These are phyloP conservation scores for Leccinum truebloodii DNA, from an alignment of 768 basidiomycete genomes.

Conservation along the genomic window DNA sequence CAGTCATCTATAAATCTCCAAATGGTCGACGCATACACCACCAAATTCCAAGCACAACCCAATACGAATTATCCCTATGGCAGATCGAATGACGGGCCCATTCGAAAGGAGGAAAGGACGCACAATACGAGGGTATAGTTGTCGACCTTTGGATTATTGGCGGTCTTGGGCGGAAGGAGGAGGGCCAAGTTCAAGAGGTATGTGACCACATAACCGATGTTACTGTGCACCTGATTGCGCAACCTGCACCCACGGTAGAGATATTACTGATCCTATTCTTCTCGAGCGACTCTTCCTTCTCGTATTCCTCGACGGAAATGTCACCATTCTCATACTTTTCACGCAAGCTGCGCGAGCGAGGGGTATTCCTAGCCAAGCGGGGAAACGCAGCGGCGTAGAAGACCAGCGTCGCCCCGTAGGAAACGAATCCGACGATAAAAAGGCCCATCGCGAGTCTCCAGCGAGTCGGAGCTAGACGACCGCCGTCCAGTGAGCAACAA, in stretches of 20 bases:
- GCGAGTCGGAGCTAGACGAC: conserved; percentile 52
- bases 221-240: conserved; percentile 61
- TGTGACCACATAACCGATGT: conserved; percentile 70
- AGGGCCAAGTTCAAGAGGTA: conserved; percentile 68
- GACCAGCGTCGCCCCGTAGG: conserved; percentile 78
- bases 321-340: conserved; percentile 61
- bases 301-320: conserved; percentile 62
- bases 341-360: conserved; percentile 54
- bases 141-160: conserved; percentile 59
- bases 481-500: background rate
- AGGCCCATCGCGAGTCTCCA: conserved; percentile 80
- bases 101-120: conserved; percentile 22
- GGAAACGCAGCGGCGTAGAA: conserved; percentile 82
- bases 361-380: conserved; percentile 76
- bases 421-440: conserved; percentile 77
- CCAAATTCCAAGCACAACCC: conserved; percentile 82
- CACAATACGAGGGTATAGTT: conserved; percentile 76
- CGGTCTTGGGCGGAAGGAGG: conserved; percentile 51
- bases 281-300: conserved; percentile 73
- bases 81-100: background rate
- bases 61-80: conserved; percentile 65
- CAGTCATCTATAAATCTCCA: background rate
- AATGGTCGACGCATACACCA: conserved; percentile 62
- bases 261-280: conserved; percentile 87
- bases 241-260: conserved; percentile 56